Evolutionary conservation across 306 rosid genomes (phyloP), one percentile per base, ranked within the genome.

Genomic region (Gynostemma pentaphyllum): DNA sequence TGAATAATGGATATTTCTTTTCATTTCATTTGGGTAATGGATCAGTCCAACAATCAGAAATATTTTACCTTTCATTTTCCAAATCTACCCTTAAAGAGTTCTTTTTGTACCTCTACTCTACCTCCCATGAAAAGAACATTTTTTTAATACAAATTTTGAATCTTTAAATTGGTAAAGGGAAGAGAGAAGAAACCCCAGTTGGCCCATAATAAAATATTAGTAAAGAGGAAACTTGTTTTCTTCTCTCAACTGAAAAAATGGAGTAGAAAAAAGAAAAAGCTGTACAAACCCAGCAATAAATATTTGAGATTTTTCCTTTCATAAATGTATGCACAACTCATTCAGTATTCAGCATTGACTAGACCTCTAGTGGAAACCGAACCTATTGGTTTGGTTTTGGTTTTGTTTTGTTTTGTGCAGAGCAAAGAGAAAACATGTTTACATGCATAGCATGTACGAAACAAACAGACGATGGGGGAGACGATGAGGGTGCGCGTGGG

Each of bases 401-500:
- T n/a, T n/a, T n/a, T n/a, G n/a, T n/a, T n/a, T n/a, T 44, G 42
- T 23, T 44, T 13, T 70, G 70, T 71, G 68, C 75, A 84, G 95
- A 78, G 73, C 26, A 42, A 44, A 48, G 14, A 22, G 64, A 29
- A 81, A 75, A 74, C n/a, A 90, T 90, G 97, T 90, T 90, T 81
- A 84, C 94, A 45, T 90, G 97, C 90, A 84, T 90, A 76, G 94
- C 90, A 37, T 83, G 95, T 78, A 79, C 94, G 75, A 87, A 90
- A 76, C 76, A 72, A n/a, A 41, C 72, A 39, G 87, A 81, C 30
- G 80, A 75, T 2, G 83, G 64, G 50, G 87, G 71, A 0, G 92
- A 71, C 62, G 80, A 67, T 52, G 81, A 72, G 70, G 78, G 81
- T 55, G 87, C 68, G 66, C 89, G 92, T 60, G 97, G 88, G 71